phyloP scores from a whole-genome alignment of 305 asterid species.

The Galium porrigens region DNA sequence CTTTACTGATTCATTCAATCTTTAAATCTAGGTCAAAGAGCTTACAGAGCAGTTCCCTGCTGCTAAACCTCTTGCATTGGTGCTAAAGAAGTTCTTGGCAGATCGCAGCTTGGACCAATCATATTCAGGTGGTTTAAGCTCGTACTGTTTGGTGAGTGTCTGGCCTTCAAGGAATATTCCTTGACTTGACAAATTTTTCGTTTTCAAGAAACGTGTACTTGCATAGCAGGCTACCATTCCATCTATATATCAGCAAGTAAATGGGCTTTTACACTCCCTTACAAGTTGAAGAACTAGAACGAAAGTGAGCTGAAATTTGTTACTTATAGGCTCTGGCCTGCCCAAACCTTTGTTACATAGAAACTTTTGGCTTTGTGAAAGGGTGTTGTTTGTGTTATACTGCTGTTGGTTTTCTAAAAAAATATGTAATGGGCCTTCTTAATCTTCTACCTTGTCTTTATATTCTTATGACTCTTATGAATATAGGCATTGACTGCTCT shows the following conservation, averaged over 20 bases:
- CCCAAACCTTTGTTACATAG: neutral
- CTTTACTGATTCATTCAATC: conserved; percentile 16
- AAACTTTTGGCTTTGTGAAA: neutral
- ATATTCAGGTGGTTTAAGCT: conserved; percentile 94
- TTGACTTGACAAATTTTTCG: neutral
- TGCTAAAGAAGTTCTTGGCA: conserved; percentile 89
- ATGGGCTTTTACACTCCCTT: neutral
- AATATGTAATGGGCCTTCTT: neutral
- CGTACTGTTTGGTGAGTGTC: conserved; percentile 79
- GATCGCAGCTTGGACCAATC: conserved; percentile 96
- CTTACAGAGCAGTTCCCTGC: conserved; percentile 88
- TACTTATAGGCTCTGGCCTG: neutral
- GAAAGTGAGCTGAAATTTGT: conserved; percentile 2
- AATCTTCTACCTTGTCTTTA: neutral
- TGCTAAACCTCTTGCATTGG: conserved; percentile 77
- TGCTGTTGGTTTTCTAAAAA: neutral
- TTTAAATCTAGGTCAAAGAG: conserved; percentile 63
- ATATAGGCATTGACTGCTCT: conserved; percentile 18
- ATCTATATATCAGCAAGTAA: neutral
- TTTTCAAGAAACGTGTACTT: neutral
- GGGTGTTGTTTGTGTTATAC: neutral
- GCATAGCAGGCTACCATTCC: neutral
- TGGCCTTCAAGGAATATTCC: neutral
- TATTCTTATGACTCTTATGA: conserved; percentile 4
- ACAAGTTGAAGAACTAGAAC: neutral